Percentiles rank a stretch among this genome's conserved stretches.
These are phyloP conservation scores for Saturnispora diversa DNA, from an alignment of 805 yeast species.

Conservation along the genomic window DNA sequence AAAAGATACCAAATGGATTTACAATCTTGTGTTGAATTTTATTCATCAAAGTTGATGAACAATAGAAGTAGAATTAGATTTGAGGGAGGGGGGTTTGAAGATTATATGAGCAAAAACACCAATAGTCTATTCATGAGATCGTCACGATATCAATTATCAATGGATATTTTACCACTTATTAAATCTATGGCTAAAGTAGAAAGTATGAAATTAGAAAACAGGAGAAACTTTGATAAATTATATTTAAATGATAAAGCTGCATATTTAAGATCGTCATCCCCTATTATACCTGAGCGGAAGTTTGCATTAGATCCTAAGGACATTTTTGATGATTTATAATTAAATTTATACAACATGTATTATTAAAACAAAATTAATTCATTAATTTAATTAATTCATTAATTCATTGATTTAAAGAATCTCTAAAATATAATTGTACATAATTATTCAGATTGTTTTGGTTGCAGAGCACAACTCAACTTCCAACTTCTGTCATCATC, in stretches of 20 bases:
- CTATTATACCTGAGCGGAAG: conserved; percentile 7
- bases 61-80: conserved; percentile 24
- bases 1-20: conserved; percentile 1
- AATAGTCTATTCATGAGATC: conserved; percentile 19
- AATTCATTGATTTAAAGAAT: too few relatives aligned
- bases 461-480: conserved; percentile 54
- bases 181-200: conserved; percentile 27
- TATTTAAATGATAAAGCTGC: not conserved
- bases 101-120: conserved; percentile 20
- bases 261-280: not conserved
- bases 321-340: conserved; percentile 6
- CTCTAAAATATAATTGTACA: not conserved
- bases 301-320: conserved; percentile 12
- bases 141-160: conserved; percentile 11
- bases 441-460: conserved; percentile 18
- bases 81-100: conserved; percentile 15
- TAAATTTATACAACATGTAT: too few relatives aligned
- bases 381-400: too few relatives aligned
- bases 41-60: conserved; percentile 21
- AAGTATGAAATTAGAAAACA: conserved; percentile 11
- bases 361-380: too few relatives aligned
- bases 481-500: conserved; percentile 70
- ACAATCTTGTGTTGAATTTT: conserved; percentile 19
- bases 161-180: conserved; percentile 24
- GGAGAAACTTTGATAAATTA: conserved; percentile 1